Evolutionary conservation across 805 yeast species (phyloP), one percentile per base, ranked within the genome.

Genomic region (Saccharomycopsis fibuligera): DNA sequence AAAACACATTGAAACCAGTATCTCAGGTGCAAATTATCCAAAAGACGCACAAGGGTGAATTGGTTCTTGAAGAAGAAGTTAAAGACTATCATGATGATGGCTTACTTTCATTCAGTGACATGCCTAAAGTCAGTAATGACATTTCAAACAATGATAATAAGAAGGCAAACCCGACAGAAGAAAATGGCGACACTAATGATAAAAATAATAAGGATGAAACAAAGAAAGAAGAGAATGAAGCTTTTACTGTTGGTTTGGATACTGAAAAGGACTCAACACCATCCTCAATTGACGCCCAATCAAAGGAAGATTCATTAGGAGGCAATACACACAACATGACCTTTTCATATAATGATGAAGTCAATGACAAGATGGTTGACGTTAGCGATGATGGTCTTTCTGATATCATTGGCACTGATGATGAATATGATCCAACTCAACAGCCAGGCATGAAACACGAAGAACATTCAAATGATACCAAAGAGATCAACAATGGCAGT

Each of bases 31-130:
- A 88, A 16, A 73, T 81, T 40, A 78, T 86, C 55, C 73, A 87
- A 56, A 73, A 88, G 58, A 86, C 96, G 2, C 96, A 88, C 62
- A 86, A 84, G 62, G 96, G 96, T 23, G 96, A 89, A 53, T 90
- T 85, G 59, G 62, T 85, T n/a, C 73, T 86, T 4, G 95, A 84
- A 48, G 68, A 64, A 37, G 76, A 72, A 2, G n/a, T 12, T 21
- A n/a, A 51, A 33, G 57, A 57, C 4, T 56, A 52, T 31, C 53
- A 50, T 16, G 39, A 46, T 17, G 27, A 44, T 12, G 35, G 12
- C 8, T 12, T 17, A 6, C 19, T 33, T 33, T 33, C 5, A 12
- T 27, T 27, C 12, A 12, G 31, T 8, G 12, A 12, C 8, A 12
- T 8, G 10, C 12, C 31, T 27, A 27, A 8, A 27, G 31, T 8